Conservation (phyloP, 345 rosid species). For the Durio zibethinus region DNA sequence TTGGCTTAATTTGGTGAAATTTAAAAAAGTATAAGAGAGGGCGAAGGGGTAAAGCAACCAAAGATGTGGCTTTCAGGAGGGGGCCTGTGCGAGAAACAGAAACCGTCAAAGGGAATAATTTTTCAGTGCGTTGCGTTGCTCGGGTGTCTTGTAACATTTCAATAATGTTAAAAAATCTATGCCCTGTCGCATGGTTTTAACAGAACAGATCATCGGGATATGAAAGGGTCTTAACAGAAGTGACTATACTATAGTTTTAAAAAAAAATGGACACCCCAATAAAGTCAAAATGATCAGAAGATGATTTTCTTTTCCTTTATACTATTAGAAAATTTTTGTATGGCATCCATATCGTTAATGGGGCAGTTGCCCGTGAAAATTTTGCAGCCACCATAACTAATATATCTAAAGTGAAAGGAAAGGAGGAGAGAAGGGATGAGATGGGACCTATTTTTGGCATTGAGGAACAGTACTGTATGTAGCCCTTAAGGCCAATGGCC, state of each 20-base stretch:
- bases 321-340: background rate
- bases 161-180: too few species aligned
- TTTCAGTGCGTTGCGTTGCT: background rate
- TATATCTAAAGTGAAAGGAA: too few species aligned
- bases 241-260: too few species aligned
- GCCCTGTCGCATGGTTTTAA: too few species aligned
- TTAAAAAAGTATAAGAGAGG: too few species aligned
- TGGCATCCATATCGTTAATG: background rate
- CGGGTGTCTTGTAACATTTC: background rate
- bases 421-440: background rate
- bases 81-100: background rate
- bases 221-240: too few species aligned
- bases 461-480: constrained; percentile 15
- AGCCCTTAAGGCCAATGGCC: constrained; percentile 23
- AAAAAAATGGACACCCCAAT: too few species aligned
- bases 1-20: too few species aligned
- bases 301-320: too few species aligned
- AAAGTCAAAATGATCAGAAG: background rate
- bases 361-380: background rate
- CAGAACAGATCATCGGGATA: too few species aligned
- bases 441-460: constrained; percentile 7
- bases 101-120: background rate
- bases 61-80: background rate
- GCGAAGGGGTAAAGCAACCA: too few species aligned
- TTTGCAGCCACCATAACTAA: background rate